Evolutionary conservation across 192 early-diverging fungal genomes (phyloP).

Genomic region (Podila horticola): DNA sequence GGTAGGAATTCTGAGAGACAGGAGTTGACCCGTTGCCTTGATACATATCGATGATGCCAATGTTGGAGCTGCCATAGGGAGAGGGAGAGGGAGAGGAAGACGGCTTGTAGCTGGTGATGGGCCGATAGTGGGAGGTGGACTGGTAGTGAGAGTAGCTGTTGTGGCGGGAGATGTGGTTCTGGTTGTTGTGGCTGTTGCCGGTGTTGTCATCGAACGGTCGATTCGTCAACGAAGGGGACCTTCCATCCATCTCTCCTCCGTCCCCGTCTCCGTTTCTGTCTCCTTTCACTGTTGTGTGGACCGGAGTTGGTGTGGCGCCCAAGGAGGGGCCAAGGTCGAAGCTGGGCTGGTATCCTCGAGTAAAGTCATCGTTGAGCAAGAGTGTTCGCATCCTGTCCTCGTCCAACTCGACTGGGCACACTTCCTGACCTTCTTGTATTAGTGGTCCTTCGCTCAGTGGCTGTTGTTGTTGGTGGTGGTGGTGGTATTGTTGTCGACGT

Average conservation of each 20-base stretch:
- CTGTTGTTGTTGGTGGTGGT: not conserved
- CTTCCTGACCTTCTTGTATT: not conserved
- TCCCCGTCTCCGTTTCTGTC: not conserved
- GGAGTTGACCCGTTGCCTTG: not conserved
- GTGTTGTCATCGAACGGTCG: not conserved
- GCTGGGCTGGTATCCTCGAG: constrained; percentile 15
- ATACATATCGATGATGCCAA: not conserved
- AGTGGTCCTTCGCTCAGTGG: too few species aligned
- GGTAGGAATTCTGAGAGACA: too few species aligned
- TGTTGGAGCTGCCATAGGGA: not conserved
- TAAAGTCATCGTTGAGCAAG: constrained; percentile 20
- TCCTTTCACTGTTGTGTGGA: not conserved
- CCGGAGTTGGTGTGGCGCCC: not conserved
- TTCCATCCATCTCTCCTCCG: not conserved
- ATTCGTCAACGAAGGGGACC: not conserved
- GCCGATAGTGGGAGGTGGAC: not conserved
- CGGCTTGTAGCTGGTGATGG: constrained; percentile 1
- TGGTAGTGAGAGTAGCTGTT: not conserved
- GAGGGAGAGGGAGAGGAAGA: not conserved
- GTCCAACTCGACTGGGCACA: not conserved
- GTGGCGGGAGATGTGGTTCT: not conserved
- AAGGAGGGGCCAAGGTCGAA: not conserved
- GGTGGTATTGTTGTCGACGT: too few species aligned
- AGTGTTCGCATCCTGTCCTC: constrained; percentile 12
- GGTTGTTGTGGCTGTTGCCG: constrained; percentile 4